Conservation (phyloP, 2,329 filamentous ascomycete species). For the Paraphoma sp. region DNA sequence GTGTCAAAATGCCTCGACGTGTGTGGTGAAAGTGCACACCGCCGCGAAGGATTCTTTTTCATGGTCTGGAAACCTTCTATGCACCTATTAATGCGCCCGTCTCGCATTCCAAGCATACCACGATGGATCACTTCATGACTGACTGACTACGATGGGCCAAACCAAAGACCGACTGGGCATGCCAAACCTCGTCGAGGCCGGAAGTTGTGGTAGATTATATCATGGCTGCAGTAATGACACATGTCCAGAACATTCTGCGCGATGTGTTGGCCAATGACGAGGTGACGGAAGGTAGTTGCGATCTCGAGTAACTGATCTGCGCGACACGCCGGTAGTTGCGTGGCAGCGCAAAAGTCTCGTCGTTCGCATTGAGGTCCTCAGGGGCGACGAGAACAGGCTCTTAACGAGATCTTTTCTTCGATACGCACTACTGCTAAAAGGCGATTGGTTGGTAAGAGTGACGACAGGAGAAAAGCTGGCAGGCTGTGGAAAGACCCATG, state of each 20-base stretch:
- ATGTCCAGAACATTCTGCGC: background rate
- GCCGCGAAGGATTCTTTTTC: background rate
- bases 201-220: background rate
- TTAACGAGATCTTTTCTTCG: background rate
- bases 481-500: background rate
- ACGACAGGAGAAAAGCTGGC: constrained; percentile 1
- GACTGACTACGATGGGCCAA: no score
- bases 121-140: no score
- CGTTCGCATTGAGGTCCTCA: background rate
- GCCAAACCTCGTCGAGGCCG: background rate
- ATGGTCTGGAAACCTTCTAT: background rate
- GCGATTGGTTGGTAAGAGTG: constrained; percentile 1
- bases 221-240: background rate
- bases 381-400: background rate
- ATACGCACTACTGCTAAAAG: background rate
- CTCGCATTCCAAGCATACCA: no score
- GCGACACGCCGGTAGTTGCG: no score
- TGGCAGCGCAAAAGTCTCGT: background rate
- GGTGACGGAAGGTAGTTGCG: background rate
- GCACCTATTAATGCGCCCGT: background rate
- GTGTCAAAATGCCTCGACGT: background rate
- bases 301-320: no score
- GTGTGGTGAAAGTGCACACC: background rate
- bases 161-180: no score
- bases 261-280: background rate